Evolutionary conservation across 352 stramenopile species (phyloP).

Genomic region (Phytophthora crassamura): DNA sequence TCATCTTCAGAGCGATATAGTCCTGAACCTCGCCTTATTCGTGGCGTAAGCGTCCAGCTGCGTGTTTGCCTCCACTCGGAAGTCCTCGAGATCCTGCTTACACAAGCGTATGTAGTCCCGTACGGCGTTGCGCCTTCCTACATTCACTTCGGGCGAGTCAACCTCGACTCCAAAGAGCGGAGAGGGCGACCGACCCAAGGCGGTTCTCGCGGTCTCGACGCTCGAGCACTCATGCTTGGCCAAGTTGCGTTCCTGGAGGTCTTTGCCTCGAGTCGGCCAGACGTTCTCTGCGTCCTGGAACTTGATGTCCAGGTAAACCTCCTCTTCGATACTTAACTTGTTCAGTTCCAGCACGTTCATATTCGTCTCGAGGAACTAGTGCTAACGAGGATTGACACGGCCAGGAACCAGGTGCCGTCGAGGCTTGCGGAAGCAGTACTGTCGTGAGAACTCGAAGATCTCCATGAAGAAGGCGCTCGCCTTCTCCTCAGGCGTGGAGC

Average conservation of each 20-base stretch:
- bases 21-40: conserved; percentile 76
- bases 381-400: conserved; percentile 5
- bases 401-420: conserved; percentile 52
- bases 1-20: conserved; percentile 79
- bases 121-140: conserved; percentile 67
- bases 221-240: conserved; percentile 30
- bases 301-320: conserved; percentile 74
- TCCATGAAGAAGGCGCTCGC: conserved; percentile 74
- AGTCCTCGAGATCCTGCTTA: conserved; percentile 63
- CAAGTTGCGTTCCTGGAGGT: conserved; percentile 54
- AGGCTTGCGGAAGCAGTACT: conserved; percentile 81
- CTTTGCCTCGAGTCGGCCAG: conserved; percentile 51
- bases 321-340: conserved; percentile 51
- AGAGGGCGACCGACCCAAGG: conserved; percentile 42
- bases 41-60: conserved; percentile 59
- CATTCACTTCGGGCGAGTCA: conserved; percentile 63
- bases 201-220: conserved; percentile 45
- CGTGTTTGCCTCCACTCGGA: conserved; percentile 67
- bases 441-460: conserved; percentile 73
- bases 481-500: conserved; percentile 60
- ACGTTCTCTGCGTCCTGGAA: conserved; percentile 55
- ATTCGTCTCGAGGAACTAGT: conserved; percentile 27
- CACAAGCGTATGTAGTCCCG: conserved; percentile 52
- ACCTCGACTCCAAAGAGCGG: conserved; percentile 72
- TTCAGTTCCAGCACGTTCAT: conserved; percentile 24